Percentiles rank a stretch among this genome's conserved stretches.
These are phyloP conservation scores for Rhynchospora pubera DNA, from an alignment of 176 grass and related monocot species.

Conservation along the genomic window DNA sequence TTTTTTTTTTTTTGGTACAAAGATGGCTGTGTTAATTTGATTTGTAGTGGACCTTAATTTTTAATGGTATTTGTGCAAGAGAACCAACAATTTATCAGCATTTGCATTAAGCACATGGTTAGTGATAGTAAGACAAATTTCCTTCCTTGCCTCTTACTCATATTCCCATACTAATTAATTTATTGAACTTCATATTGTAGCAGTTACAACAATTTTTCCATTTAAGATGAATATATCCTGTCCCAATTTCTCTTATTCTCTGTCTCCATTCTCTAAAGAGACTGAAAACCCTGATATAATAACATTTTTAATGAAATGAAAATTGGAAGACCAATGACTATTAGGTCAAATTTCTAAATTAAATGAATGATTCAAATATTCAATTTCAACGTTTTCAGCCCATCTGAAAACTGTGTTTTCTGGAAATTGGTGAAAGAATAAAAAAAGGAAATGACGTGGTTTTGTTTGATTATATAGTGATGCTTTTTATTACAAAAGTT, in stretches of 20 bases:
- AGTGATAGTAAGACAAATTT: background rate
- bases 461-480: too few relatives aligned
- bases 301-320: background rate
- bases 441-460: too few relatives aligned
- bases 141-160: background rate
- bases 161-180: background rate
- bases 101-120: background rate
- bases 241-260: too few relatives aligned
- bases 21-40: background rate
- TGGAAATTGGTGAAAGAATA: too few relatives aligned
- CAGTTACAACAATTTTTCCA: background rate
- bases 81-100: background rate
- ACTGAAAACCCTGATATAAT: too few relatives aligned
- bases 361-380: background rate
- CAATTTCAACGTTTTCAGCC: background rate
- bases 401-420: background rate
- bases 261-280: too few relatives aligned
- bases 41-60: background rate
- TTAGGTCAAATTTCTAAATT: background rate
- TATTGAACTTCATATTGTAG: background rate
- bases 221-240: too few relatives aligned
- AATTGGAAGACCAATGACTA: background rate
- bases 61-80: too few relatives aligned
- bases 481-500: too few relatives aligned
- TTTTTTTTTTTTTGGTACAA: background rate